phyloP scores from a whole-genome alignment of 1,284 basidiomycete species.

The Sanghuangporus sanghuang region DNA sequence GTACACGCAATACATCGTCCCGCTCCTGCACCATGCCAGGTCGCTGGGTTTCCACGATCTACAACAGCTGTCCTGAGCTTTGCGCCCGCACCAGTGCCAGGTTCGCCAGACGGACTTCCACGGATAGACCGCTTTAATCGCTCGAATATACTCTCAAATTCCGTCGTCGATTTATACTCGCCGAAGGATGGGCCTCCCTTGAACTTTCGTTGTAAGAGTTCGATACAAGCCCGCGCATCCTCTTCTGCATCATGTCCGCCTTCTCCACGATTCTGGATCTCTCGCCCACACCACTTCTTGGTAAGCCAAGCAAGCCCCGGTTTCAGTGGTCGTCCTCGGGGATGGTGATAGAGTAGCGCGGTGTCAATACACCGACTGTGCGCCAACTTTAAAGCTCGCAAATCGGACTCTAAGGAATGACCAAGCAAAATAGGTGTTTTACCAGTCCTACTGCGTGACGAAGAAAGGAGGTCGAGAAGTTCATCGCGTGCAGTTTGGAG shows the following conservation, averaged over 20 bases:
- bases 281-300: slow-evolving; percentile 81
- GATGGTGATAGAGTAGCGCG: slow-evolving; percentile 82
- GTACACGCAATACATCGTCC: slow-evolving; percentile 68
- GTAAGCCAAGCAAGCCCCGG: slow-evolving; percentile 90
- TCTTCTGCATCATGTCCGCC: slow-evolving; percentile 90
- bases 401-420: slow-evolving; percentile 89
- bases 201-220: slow-evolving; percentile 78
- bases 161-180: slow-evolving; percentile 65
- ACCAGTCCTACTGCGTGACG: slow-evolving; percentile 40
- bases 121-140: slow-evolving; percentile 54
- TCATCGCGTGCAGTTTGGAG: slow-evolving; percentile 71
- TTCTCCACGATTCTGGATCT: slow-evolving; percentile 76
- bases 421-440: slow-evolving; percentile 85
- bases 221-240: slow-evolving; percentile 82
- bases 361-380: slow-evolving; percentile 89
- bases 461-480: slow-evolving; percentile 50
- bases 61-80: slow-evolving; percentile 58
- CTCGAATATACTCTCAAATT: slow-evolving; percentile 84
- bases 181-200: slow-evolving; percentile 77
- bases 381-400: slow-evolving; percentile 77
- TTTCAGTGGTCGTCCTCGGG: slow-evolving; percentile 82
- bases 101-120: slow-evolving; percentile 32
- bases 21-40: slow-evolving; percentile 81
- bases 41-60: slow-evolving; percentile 77
- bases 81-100: slow-evolving; percentile 26